Evolutionary conservation across 1,284 basidiomycete genomes (phyloP), one percentile per base, ranked within the genome.

Genomic region (Dichomitus squalens): DNA sequence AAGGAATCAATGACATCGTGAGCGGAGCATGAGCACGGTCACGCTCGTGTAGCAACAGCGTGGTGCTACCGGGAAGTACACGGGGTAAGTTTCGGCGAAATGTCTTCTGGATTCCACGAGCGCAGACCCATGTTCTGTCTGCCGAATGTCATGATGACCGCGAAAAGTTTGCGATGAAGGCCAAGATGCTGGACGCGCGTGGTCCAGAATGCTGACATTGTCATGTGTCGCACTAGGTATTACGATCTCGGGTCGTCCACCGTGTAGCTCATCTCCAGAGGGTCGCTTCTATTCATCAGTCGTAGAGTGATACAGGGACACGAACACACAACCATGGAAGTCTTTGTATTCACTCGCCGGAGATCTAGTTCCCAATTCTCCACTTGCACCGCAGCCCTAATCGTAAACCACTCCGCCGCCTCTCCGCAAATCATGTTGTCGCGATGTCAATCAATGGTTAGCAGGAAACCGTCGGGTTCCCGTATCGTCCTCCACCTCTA

Each of bases 61-160:
- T 7, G 31, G 18, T 31, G 44, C 20, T 18, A 7, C 31, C 44
- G 18, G 25, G 27, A 47, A 18, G 46, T 50, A 49, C 53, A 39
- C 54, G 51, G 61, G 58, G 54, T 52, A 58, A 60, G 58, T 9
- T 41, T 63, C 58, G 61, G 61, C 58, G 29, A 63, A 63, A 63
- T 52, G 53, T 43, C 20, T 7, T 20, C 41, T 27, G 41, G 41
- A 43, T 43, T 21, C 41, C 41, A 25, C 39, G 25, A n/a, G 14
- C 25, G 9, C 44, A 20, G 29, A 16, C 16, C 23, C 41, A 44
- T 29, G 31, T 12, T 6, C n/a, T n/a, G n/a, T n/a, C n/a, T n/a
- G n/a, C n/a, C n/a, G n/a, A n/a, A 11, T 12, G n/a, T 9, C n/a
- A n/a, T n/a, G 16, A 36, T 36, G 35, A n/a, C 35, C 9, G 11